Percentiles rank a stretch among this genome's conserved stretches.
Conservation (phyloP, 2,329 filamentous ascomycete genomes). For the Ilyonectria sp. region DNA sequence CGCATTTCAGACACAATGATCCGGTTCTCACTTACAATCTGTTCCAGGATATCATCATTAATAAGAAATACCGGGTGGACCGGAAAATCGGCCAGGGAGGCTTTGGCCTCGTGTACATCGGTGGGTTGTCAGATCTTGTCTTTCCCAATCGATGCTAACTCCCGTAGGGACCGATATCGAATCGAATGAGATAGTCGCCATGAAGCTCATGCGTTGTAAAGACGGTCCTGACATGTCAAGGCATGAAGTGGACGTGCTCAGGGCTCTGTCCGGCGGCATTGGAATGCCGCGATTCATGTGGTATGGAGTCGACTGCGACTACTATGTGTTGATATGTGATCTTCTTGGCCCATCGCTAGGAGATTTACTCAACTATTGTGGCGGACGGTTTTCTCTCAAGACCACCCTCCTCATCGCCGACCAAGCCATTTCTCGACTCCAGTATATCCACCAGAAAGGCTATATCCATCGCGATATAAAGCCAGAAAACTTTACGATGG, state of each 20-base stretch:
- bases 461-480: conserved; percentile 43
- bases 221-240: conserved; percentile 26
- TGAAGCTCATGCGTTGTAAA: conserved; percentile 42
- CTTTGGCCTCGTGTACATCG: conserved; percentile 40
- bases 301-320: conserved; percentile 39
- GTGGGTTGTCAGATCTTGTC: conserved; percentile 23
- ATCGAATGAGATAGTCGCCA: conserved; percentile 53
- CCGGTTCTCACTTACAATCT: neutral
- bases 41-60: conserved; percentile 36
- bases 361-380: conserved; percentile 66
- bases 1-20: neutral
- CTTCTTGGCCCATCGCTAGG: conserved; percentile 74
- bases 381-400: conserved; percentile 40
- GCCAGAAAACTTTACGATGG: conserved; percentile 45
- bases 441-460: conserved; percentile 35
- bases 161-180: conserved; percentile 38
- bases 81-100: conserved; percentile 40
- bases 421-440: conserved; percentile 38
- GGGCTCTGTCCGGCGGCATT: conserved; percentile 24
- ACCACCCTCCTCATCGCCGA: conserved; percentile 43
- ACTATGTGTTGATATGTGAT: conserved; percentile 43
- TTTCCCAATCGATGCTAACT: conserved; percentile 6
- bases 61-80: conserved; percentile 38
- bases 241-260: conserved; percentile 35
- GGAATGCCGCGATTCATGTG: conserved; percentile 37